Evolutionary conservation across 2,329 filamentous ascomycete genomes (phyloP).

Genomic region (Calonectria pauciramosa): DNA sequence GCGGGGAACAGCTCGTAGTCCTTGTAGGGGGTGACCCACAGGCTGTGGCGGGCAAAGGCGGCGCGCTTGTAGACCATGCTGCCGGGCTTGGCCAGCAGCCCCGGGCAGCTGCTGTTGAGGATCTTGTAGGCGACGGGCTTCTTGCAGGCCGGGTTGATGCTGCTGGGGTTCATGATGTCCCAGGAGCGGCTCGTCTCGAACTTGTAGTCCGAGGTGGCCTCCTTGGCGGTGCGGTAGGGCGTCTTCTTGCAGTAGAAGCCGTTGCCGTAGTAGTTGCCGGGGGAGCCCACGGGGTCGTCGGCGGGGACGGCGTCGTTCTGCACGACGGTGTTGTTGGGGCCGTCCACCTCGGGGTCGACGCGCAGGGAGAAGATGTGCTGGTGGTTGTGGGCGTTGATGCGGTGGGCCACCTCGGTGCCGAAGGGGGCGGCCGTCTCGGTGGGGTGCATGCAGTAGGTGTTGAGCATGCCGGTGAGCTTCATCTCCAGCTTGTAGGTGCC

Average conservation of each 20-base stretch:
- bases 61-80: slow-evolving; percentile 90
- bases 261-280: slow-evolving; percentile 90
- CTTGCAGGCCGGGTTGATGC: slow-evolving; percentile 85
- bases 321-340: slow-evolving; percentile 74
- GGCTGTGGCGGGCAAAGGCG: slow-evolving; percentile 76
- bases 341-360: slow-evolving; percentile 76
- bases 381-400: slow-evolving; percentile 76
- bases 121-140: slow-evolving; percentile 92
- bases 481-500: slow-evolving; percentile 76
- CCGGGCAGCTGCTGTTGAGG: slow-evolving; percentile 85
- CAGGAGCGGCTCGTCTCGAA: slow-evolving; percentile 84
- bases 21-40: slow-evolving; percentile 66
- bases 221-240: slow-evolving; percentile 77
- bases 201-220: slow-evolving; percentile 83
- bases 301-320: slow-evolving; percentile 82
- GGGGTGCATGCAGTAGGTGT: slow-evolving; percentile 58
- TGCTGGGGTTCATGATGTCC: slow-evolving; percentile 90
- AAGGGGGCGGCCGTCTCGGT: slow-evolving; percentile 62
- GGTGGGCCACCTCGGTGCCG: slow-evolving; percentile 74
- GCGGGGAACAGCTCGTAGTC: slow-evolving; percentile 89
- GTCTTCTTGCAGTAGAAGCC: slow-evolving; percentile 90
- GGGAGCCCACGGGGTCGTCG: slow-evolving; percentile 81
- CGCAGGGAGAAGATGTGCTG: slow-evolving; percentile 79
- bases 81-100: slow-evolving; percentile 84
- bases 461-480: slow-evolving; percentile 66